Base-by-base conservation (phyloP, 306 rosid species). In the Begonia fuchsioides region DNA sequence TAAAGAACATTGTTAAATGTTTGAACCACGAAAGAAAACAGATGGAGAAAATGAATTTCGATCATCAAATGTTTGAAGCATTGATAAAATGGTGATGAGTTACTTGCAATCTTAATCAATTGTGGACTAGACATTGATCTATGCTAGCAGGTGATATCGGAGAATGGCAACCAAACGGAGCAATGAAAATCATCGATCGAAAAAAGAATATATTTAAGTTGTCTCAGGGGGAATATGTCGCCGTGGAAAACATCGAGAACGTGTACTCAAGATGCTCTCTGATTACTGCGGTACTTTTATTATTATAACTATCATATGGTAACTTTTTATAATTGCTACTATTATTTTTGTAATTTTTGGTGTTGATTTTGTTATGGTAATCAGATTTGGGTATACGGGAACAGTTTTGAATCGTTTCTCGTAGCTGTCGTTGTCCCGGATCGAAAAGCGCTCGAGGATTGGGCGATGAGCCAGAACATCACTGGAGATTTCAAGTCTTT, bases 371-470 rank as follows among this genome's bases (percentile, higher is more conserved):
- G 13, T 39, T 56, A 48, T 15, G 47, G 44, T 43, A 0, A 16
- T 49, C 72, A 88, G 97, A 67, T 88, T 58, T 88, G 95, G 97
- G 93, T 88, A 47, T 78, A 88, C 17, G 97, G 97, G 61, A 88
- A 81, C 74, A 88, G 93, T 70, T 88, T 84, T 17, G 97, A 88
- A 77, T 78, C 97, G n/a, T 88, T 72, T 66, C 81, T 88, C 47
- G 97, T 88, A 66, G 90, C 93, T 50, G 84, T 88, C 60, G 95
- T 70, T 39, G 77, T 84, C 59, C 97, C 97, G 12, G 97, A 84
- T 54, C 64, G 43, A 47, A 73, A 59, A 48, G 78, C 74, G n/a
- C 60, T 88, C 46, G 95, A 81, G 68, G 76, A 81, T 58, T 88
- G 97, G 97, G 90, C 93, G 32, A 55, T 17, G 50, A 66, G 67